Evolutionary conservation across 2,329 filamentous ascomycete species (phyloP).

Genomic region (Cladosporium cucumerinum): DNA sequence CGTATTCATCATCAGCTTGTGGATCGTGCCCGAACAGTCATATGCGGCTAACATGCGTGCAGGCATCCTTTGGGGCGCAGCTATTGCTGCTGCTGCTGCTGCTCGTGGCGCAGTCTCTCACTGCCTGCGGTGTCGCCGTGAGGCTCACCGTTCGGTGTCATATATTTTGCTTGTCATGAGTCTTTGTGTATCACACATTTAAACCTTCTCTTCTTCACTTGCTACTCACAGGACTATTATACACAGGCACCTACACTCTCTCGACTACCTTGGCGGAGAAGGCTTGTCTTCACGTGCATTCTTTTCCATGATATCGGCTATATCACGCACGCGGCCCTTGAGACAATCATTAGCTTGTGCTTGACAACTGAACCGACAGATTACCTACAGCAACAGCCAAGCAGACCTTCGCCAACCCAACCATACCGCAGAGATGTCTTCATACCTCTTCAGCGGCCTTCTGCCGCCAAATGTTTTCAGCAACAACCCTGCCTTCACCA

Average conservation of each 20-base stretch:
- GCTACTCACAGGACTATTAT: not conserved
- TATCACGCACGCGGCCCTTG: not conserved
- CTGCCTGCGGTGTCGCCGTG: not conserved
- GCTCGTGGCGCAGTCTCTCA: not conserved
- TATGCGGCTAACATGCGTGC: not conserved
- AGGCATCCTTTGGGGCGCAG: not conserved
- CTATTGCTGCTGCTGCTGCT: too few species aligned
- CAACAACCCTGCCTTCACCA: not conserved
- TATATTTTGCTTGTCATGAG: not conserved
- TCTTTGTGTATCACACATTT: not conserved
- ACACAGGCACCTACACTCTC: not conserved
- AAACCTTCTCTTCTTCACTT: not conserved
- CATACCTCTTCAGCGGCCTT: not conserved
- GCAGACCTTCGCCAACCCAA: not conserved
- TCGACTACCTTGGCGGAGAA: not conserved
- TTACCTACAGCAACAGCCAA: not conserved
- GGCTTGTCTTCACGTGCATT: not conserved
- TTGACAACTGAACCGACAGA: not conserved
- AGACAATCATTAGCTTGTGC: not conserved
- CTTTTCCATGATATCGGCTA: not conserved
- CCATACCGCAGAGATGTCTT: not conserved
- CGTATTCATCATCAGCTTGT: not conserved
- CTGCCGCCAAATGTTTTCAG: not conserved
- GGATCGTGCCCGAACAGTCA: not conserved
- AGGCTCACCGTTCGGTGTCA: not conserved